phyloP scores from a whole-genome alignment of 2,329 filamentous ascomycete genomes.

The Xylariaceae sp. region DNA sequence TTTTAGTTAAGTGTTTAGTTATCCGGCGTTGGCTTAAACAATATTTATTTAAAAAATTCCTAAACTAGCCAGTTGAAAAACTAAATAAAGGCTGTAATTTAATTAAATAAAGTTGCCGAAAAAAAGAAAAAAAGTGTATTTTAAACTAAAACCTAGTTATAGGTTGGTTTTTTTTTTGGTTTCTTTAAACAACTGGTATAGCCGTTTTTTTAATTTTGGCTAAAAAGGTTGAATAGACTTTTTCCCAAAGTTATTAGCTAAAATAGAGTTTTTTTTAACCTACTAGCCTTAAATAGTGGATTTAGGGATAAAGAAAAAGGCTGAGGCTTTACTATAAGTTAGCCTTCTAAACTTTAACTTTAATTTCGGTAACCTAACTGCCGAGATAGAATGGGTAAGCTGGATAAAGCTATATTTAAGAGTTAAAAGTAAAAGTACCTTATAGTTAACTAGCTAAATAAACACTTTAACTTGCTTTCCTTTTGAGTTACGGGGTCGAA shows the following conservation, averaged over 20 bases:
- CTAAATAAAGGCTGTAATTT: not conserved
- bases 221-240: not conserved
- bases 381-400: no score
- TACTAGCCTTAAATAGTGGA: not conserved
- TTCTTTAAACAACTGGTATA: not conserved
- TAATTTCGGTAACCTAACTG: not conserved
- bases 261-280: not conserved
- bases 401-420: no score
- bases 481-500: not conserved
- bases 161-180: not conserved
- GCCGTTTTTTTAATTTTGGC: not conserved
- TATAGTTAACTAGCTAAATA: not conserved
- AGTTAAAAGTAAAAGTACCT: no score
- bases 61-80: not conserved
- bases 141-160: not conserved
- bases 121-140: not conserved
- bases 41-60: no score
- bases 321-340: not conserved
- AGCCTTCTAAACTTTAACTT: not conserved
- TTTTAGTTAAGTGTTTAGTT: not conserved
- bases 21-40: not conserved
- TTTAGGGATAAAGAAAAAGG: not conserved
- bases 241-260: not conserved
- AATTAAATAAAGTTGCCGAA: not conserved
- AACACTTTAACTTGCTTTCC: not conserved